phyloP scores from a whole-genome alignment of 305 asterid genomes.

The Striga hermonthica region DNA sequence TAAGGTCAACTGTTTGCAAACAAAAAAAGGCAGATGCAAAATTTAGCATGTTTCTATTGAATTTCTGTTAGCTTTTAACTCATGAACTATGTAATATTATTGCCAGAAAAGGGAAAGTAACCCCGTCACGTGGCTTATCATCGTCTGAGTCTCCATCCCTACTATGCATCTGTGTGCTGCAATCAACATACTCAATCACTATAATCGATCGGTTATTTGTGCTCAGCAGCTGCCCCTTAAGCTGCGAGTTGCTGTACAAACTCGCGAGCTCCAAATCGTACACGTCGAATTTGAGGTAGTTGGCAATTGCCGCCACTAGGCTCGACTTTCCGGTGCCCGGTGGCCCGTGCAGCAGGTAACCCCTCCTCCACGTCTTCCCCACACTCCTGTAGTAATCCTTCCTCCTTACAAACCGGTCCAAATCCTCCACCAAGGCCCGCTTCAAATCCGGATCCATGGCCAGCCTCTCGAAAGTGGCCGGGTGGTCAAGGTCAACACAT shows the following conservation, averaged over 20 bases:
- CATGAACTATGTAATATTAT: no score
- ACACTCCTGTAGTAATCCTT: constrained; percentile 64
- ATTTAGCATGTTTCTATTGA: no score
- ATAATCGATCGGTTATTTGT: constrained; percentile 59
- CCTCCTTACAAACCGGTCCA: constrained; percentile 70
- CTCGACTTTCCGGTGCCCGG: constrained; percentile 88
- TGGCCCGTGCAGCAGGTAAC: constrained; percentile 79
- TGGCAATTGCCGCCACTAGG: constrained; percentile 79
- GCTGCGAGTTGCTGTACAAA: constrained; percentile 46
- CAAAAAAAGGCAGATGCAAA: not conserved
- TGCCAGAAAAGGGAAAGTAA: no score
- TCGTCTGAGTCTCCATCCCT: constrained; percentile 29
- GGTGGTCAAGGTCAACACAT: constrained; percentile 59
- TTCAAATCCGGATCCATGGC: constrained; percentile 68
- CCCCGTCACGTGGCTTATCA: no score
- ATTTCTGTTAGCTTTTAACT: no score
- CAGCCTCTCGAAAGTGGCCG: constrained; percentile 61
- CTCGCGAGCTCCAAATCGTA: constrained; percentile 72
- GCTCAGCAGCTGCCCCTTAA: constrained; percentile 55
- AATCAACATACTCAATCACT: constrained; percentile 77
- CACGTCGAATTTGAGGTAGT: constrained; percentile 59
- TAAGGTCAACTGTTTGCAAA: constrained; percentile 38
- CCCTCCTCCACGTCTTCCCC: constrained; percentile 86
- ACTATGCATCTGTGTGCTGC: constrained; percentile 60
- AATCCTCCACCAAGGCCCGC: constrained; percentile 47